phyloP scores from a whole-genome alignment of 176 grass and related monocot genomes.

The Eragrostis curvula region DNA sequence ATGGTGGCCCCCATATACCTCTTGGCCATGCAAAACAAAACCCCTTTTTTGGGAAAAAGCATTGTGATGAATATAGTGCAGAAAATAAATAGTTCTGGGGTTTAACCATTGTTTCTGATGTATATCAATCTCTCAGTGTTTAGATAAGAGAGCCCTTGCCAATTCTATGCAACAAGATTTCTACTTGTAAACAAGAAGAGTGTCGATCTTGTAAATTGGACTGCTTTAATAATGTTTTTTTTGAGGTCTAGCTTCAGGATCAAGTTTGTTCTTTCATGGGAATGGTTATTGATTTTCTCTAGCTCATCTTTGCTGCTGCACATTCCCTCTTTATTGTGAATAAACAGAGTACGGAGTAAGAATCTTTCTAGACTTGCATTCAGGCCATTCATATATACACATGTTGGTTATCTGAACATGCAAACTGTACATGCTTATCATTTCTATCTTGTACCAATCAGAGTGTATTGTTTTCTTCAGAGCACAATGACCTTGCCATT shows the following conservation, averaged over 20 bases:
- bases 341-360: no score
- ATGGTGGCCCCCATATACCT: not conserved
- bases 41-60: constrained; percentile 5
- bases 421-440: no score
- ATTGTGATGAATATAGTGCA: constrained; percentile 29
- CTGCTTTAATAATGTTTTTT: not conserved
- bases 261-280: no score
- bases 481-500: no score
- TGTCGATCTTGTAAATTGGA: not conserved
- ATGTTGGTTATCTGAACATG: no score
- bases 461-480: no score
- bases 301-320: no score
- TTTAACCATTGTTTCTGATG: constrained; percentile 3
- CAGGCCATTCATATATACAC: no score
- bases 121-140: not conserved
- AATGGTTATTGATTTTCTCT: no score
- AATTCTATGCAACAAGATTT: not conserved
- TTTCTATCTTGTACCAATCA: no score
- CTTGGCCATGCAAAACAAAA: not conserved
- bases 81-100: constrained; percentile 28
- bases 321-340: no score
- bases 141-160: not conserved
- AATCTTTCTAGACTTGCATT: no score
- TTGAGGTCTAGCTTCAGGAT: not conserved
- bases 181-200: not conserved